A percentile compares a stretch with the other conserved stretches of the same genome.
These are phyloP conservation scores for Linnemannia elongata DNA, from an alignment of 192 early-diverging fungal genomes.

Conservation along the genomic window DNA sequence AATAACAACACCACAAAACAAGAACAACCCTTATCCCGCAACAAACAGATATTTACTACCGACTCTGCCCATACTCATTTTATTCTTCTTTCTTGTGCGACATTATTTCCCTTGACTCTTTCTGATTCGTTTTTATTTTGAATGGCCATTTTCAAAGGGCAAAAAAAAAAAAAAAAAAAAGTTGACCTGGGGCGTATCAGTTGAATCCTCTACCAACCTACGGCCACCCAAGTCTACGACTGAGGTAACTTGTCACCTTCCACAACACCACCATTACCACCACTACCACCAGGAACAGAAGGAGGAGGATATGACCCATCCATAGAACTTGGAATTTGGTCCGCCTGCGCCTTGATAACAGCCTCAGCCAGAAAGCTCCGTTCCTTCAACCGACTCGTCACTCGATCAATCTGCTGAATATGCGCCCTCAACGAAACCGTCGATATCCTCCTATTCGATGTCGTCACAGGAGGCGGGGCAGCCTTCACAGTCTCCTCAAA, in stretches of 20 bases:
- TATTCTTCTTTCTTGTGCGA: not conserved
- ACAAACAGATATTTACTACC: no score
- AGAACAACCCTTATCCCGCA: not conserved
- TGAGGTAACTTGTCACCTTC: not conserved
- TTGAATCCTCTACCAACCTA: not conserved
- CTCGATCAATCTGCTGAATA: conserved; percentile 44
- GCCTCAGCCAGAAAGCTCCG: conserved; percentile 32
- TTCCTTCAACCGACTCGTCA: conserved; percentile 45
- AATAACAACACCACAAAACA: no score
- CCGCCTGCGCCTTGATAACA: conserved; percentile 12
- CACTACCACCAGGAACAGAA: not conserved
- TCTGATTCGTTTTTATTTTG: not conserved
- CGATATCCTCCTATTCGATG: not conserved
- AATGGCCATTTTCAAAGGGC: not conserved
- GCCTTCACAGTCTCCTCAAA: not conserved
- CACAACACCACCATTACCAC: not conserved
- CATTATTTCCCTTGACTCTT: not conserved
- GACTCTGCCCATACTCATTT: not conserved
- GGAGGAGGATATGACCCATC: not conserved
- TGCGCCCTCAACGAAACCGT: conserved; percentile 18
- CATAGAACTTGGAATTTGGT: not conserved
- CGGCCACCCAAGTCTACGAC: not conserved
- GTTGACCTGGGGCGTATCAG: not conserved
- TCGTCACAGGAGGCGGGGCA: not conserved
- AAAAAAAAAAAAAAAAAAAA: not conserved